Conservation (phyloP, 495 filamentous ascomycete genomes). For the Hyaloscypha variabilis region DNA sequence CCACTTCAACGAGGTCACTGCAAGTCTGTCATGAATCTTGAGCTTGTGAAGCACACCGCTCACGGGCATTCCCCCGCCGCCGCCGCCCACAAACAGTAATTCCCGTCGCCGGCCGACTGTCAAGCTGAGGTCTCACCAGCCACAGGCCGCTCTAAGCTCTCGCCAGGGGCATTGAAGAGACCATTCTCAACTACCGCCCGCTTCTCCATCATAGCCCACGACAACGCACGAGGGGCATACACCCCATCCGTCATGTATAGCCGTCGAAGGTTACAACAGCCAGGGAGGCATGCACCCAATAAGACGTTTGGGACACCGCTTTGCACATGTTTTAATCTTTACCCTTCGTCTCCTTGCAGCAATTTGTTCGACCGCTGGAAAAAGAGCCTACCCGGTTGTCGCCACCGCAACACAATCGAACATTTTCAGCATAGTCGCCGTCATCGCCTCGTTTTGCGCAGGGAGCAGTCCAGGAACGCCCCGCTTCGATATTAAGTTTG, state of each 20-base stretch:
- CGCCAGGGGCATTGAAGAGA: constrained; percentile 6
- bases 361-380: background rate
- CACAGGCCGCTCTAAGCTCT: constrained; percentile 26
- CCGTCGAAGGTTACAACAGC: background rate
- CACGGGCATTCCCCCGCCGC: background rate
- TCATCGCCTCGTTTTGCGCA: background rate
- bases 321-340: background rate
- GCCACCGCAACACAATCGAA: background rate
- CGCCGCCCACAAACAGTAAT: background rate
- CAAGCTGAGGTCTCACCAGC: constrained; percentile 11
- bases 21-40: too few species aligned
- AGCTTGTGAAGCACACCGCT: background rate
- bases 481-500: constrained; percentile 2
- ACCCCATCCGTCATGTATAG: background rate
- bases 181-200: background rate
- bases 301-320: background rate
- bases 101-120: background rate
- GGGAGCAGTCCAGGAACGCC: constrained; percentile 1
- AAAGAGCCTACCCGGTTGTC: background rate
- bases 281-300: background rate
- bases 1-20: background rate
- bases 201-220: background rate
- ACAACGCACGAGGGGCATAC: background rate
- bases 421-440: background rate
- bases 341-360: background rate